Evolutionary conservation across 164 flowering plant species (phyloP).

Genomic region (Chimonanthus praecox): DNA sequence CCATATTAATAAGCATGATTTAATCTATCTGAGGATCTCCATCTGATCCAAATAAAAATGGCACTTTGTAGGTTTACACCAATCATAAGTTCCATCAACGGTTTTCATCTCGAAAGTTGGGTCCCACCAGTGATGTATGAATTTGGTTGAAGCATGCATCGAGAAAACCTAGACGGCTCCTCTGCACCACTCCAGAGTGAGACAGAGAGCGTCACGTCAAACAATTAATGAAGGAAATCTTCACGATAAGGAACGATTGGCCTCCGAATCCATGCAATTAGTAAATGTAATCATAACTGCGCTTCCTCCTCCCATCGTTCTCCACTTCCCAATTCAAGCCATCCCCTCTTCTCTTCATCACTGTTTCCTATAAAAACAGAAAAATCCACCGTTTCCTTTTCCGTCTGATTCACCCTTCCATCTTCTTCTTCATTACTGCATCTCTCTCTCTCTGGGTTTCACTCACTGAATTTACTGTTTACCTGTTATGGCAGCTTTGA

Average conservation of each 20-base stretch:
- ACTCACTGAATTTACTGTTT: not conserved
- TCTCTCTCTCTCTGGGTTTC: not conserved
- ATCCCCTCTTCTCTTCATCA: not conserved
- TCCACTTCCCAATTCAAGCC: too few species aligned
- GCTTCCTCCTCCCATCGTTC: not conserved
- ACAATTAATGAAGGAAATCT: not conserved
- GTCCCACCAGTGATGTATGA: too few species aligned
- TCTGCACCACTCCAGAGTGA: too few species aligned
- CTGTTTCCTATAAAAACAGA: not conserved
- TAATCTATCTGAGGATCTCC: too few species aligned
- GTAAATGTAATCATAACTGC: not conserved
- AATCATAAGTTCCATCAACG: too few species aligned
- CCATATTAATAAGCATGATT: too few species aligned
- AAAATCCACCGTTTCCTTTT: not conserved
- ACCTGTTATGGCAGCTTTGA: not conserved
- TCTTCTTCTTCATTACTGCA: not conserved
- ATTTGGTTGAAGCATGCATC: too few species aligned
- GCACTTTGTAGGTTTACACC: too few species aligned
- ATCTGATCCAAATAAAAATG: too few species aligned
- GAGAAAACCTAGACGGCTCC: too few species aligned
- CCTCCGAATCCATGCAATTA: not conserved
- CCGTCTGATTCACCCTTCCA: not conserved
- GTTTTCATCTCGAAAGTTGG: too few species aligned
- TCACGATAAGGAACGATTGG: not conserved
- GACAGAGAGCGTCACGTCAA: not conserved